Percentiles rank a stretch among this genome's conserved stretches.
phyloP scores from a whole-genome alignment of 2,329 filamentous ascomycete species.

The Fusarium nanum region DNA sequence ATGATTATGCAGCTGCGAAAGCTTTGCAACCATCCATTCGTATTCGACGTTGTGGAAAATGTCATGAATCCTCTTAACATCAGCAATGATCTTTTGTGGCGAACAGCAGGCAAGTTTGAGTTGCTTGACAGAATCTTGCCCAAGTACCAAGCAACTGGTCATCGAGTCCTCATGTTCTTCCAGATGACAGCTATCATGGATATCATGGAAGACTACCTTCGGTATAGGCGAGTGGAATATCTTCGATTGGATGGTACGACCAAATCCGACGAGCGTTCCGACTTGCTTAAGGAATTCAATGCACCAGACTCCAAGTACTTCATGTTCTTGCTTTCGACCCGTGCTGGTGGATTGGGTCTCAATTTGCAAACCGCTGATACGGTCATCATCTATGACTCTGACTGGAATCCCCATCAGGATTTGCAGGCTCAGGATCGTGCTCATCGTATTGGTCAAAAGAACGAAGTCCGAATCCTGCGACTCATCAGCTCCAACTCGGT shows the following conservation, averaged over 20 bases:
- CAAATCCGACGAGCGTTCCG: conserved; percentile 96
- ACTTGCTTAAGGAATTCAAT: conserved; percentile 90
- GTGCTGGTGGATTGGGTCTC: conserved; percentile 95
- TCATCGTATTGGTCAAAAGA: conserved; percentile 99
- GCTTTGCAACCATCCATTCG: conserved; percentile 98
- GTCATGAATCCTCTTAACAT: conserved; percentile 92
- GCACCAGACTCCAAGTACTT: conserved; percentile 91
- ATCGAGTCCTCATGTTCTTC: conserved; percentile 99
- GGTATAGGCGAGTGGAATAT: conserved; percentile 84
- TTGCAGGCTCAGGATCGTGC: conserved; percentile 99
- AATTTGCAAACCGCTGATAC: conserved; percentile 98
- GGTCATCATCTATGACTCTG: conserved; percentile 99
- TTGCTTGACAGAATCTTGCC: conserved; percentile 90
- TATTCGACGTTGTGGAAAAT: conserved; percentile 97
- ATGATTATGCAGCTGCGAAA: conserved; percentile 99
- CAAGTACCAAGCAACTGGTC: conserved; percentile 90
- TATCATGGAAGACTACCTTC: conserved; percentile 98
- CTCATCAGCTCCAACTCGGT: conserved; percentile 97
- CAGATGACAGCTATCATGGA: conserved; percentile 99
- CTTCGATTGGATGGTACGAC: conserved; percentile 95
- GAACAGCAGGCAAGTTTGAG: conserved; percentile 97
- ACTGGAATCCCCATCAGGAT: conserved; percentile 99
- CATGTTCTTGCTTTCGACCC: conserved; percentile 97
- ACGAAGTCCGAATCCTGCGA: conserved; percentile 95
- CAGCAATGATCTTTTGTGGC: conserved; percentile 95